Evolutionary conservation across 2,329 filamentous ascomycete species (phyloP), one percentile per base, ranked within the genome.

Genomic region (Neophaeococcomyces aloes): DNA sequence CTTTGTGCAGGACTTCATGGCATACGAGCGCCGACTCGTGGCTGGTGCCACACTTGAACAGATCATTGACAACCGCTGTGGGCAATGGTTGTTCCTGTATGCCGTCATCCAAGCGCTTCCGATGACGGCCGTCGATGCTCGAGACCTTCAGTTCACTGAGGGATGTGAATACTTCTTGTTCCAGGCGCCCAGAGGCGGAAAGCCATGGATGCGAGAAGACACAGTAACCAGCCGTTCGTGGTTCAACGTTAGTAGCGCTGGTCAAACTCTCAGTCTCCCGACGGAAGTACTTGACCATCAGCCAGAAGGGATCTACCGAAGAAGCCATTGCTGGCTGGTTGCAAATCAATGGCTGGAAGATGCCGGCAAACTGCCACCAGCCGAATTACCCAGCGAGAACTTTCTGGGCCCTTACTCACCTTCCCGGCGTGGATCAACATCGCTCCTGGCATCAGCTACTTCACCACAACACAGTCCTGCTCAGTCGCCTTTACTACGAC

Each of bases 321-420:
- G 79, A 32, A 80, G 75, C 48, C 80, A 84, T 57, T 83, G 79
- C 61, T 85, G 80, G 80, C 64, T 71, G 46, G 69, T 73, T 54
- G 79, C 78, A 2, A 70, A 76, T 52, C 67, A 72, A 52, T 83
- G 80, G 80, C 68, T 68, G 7, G 65, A 67, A 29, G 64, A 66
- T 14, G 59, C 60, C 52, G 62, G 14, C 54, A 56, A 39, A 53
- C 53, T 27, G 7, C 42, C 43, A 8, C 11, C 25, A 42, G 8
- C 38, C 14, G 7, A 25, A 29, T n/a, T 25, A 27, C 8, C 35
- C 33, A n/a, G 25, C 10, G 13, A 45, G 8, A 38, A 51, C n/a
- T 25, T 29, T 13, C n/a, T 41, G 31, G 35, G 34, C 10, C 17
- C 45, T 4, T 46, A 46, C 21, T 42, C 37, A 30, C 29, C 34